These are phyloP conservation scores for Phylloporus arenicola DNA, from an alignment of 768 basidiomycete genomes.

Conservation along the genomic window DNA sequence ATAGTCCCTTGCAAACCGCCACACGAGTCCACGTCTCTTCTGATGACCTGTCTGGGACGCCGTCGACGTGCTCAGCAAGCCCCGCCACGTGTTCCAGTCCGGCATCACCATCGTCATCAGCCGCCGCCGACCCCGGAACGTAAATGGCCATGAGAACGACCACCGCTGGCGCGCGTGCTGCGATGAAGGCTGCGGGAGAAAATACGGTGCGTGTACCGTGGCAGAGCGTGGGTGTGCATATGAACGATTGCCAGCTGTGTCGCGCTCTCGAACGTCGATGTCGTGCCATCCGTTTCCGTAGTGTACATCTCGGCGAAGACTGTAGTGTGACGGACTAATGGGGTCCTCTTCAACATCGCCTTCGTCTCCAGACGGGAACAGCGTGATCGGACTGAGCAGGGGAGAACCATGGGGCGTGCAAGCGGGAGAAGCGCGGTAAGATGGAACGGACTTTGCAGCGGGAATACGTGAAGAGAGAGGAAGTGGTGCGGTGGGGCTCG, in stretches of 20 bases:
- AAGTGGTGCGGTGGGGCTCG: constrained; percentile 37
- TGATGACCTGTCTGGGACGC: constrained; percentile 4
- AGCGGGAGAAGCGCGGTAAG: constrained; percentile 36
- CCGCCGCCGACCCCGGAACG: constrained; percentile 48
- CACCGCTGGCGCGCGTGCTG: constrained; percentile 20
- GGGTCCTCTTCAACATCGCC: constrained; percentile 37
- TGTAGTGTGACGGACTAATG: constrained; percentile 49
- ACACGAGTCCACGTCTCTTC: constrained; percentile 28
- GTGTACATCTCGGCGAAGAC: constrained; percentile 33
- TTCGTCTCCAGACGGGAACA: constrained; percentile 41
- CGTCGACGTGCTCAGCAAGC: constrained; percentile 8
- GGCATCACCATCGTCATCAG: constrained; percentile 48
- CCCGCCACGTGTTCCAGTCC: constrained; percentile 19
- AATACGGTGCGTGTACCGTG: constrained; percentile 22
- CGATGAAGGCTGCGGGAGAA: constrained; percentile 35
- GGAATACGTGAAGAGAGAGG: constrained; percentile 40
- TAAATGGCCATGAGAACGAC: constrained; percentile 49
- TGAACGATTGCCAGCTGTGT: not conserved
- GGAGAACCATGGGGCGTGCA: constrained; percentile 39
- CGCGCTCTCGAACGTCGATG: not conserved
- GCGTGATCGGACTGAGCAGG: constrained; percentile 32
- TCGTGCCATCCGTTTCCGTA: constrained; percentile 30
- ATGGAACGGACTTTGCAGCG: constrained; percentile 28
- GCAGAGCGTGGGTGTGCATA: not conserved
- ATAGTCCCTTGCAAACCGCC: constrained; percentile 36